Base-by-base conservation (phyloP, 176 grass and related monocot genomes). In the Musa troglodytarum region DNA sequence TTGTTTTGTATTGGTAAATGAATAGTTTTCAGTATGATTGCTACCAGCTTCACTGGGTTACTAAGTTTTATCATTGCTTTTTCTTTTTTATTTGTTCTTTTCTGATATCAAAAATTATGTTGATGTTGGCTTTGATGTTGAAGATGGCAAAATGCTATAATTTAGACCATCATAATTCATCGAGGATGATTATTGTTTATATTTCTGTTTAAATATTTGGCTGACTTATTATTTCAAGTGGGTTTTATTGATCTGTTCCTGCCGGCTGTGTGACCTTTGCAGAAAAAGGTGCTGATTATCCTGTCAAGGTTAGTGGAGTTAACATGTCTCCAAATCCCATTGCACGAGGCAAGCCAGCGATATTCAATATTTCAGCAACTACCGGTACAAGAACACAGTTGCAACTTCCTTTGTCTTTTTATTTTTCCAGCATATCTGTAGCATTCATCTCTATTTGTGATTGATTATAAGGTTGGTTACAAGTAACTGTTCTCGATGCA, bases 271-370 rank as follows among this genome's bases (percentile, higher is more conserved):
- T 23, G 68, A 7, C 21, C 10, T 69, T 68, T 76, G 73, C 88
- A 98, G 95, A 84, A 26, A 94, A 84, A 53, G n/a, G 15, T 10
- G 81, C 75, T 59, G 13, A 89, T 61, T 98, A 98, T 82, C 78
- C 84, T 66, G 90, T 98, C 81, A 87, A 90, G 79, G 90, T 98
- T 28, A 98, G 66, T 54, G 84, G 84, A 19, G 88, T 98, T 56
- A 76, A 93, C 65, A 98, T 98, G 68, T 76, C 76, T 67, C 95
- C 95, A 21, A 71, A 93, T 84, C 95, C 95, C 17, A 43, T 98
- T 71, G 9, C 55, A 1, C 72, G 80, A 63, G 90, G 90, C 80
- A 11, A 79, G 71, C 65, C 23, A 21, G 82, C 88, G 57, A 91
- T 78, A 56, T 99, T 99, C 82, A 86, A 89, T 64, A 91, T 99